Percentiles rank a stretch among this genome's conserved stretches.
These are phyloP conservation scores for Gastrolobium bilobum DNA, from an alignment of 306 rosid genomes.

Conservation along the genomic window DNA sequence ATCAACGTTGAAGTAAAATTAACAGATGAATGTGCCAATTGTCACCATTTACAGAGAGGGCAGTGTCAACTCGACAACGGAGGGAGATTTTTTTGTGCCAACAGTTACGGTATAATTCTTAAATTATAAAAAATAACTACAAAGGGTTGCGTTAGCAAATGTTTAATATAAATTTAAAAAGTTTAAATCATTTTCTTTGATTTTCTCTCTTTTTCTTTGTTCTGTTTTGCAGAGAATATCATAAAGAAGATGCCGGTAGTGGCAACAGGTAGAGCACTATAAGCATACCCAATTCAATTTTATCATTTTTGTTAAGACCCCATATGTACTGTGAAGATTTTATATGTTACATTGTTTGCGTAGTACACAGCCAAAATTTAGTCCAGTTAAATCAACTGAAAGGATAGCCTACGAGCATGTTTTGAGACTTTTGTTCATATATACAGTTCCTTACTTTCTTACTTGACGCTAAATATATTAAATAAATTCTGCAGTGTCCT, in stretches of 20 bases:
- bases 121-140: background rate
- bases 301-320: background rate
- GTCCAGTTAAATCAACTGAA: background rate
- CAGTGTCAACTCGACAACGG: conserved; percentile 23
- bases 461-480: background rate
- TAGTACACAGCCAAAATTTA: background rate
- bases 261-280: conserved; percentile 26
- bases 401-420: background rate
- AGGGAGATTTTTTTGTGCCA: conserved; percentile 16
- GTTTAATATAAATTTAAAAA: background rate
- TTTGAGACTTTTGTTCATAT: conserved; percentile 1
- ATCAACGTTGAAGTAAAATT: background rate
- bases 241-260: conserved; percentile 1
- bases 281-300: background rate
- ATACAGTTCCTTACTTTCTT: conserved; percentile 3
- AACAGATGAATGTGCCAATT: conserved; percentile 39
- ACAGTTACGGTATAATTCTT: conserved; percentile 35
- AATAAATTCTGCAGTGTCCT: conserved; percentile 9
- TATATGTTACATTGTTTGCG: background rate
- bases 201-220: background rate
- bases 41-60: conserved; percentile 30
- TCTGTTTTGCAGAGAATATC: conserved; percentile 6
- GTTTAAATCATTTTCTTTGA: background rate
- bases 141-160: background rate
- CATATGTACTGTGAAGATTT: background rate